A percentile compares a stretch with the other conserved stretches of the same genome.
These are phyloP conservation scores for Dichotomopilus funicola DNA, from an alignment of 2,329 filamentous ascomycete species.

Conservation along the genomic window DNA sequence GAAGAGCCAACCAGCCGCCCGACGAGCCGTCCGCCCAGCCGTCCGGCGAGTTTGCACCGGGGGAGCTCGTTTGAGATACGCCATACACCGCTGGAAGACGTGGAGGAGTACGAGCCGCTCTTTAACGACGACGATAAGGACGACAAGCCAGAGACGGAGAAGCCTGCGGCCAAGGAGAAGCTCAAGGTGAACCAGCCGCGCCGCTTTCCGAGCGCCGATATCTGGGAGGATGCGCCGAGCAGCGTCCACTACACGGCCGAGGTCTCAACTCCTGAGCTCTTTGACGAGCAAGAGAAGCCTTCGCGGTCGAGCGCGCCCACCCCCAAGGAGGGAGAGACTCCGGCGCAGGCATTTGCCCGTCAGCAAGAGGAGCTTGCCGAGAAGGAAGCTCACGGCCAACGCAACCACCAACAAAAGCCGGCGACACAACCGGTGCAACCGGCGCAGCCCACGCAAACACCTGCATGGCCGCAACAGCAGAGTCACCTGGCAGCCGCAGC, in stretches of 20 bases:
- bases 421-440: too few species aligned
- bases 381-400: constrained; percentile 38
- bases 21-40: constrained; percentile 58
- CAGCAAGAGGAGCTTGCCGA: constrained; percentile 60
- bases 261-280: constrained; percentile 70
- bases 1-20: constrained; percentile 50
- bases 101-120: constrained; percentile 90
- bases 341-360: constrained; percentile 59
- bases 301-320: constrained; percentile 23
- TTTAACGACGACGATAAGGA: constrained; percentile 71
- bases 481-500: constrained; percentile 45
- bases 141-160: constrained; percentile 24
- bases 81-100: constrained; percentile 72
- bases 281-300: constrained; percentile 25
- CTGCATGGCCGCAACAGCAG: constrained; percentile 42
- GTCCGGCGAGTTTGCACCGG: constrained; percentile 57
- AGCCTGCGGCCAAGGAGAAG: constrained; percentile 32
- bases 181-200: constrained; percentile 52
- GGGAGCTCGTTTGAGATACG: constrained; percentile 48
- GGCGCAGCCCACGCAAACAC: constrained; percentile 32
- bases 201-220: constrained; percentile 84
- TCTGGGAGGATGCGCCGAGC: constrained; percentile 94
- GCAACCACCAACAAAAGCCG: constrained; percentile 1
- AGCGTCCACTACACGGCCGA: constrained; percentile 74
- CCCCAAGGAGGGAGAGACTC: constrained; percentile 43